These are phyloP conservation scores for Talaromyces stipitatus DNA, from an alignment of 495 filamentous ascomycete species.

Conservation along the genomic window DNA sequence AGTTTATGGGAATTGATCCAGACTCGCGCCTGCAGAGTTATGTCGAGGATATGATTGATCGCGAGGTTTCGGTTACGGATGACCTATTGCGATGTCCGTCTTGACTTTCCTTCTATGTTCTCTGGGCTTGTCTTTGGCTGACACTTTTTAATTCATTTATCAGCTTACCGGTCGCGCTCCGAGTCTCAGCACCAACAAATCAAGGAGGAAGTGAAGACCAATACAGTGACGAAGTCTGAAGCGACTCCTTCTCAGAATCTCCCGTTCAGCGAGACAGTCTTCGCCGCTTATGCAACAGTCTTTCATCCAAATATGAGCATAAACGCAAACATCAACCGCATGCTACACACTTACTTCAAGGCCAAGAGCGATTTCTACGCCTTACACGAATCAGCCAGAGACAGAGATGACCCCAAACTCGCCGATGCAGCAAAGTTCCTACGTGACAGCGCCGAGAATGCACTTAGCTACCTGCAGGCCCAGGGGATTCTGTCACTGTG, in stretches of 20 bases:
- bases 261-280: neutral
- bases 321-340: conserved; percentile 17
- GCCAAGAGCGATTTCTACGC: conserved; percentile 32
- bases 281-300: neutral
- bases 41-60: conserved; percentile 9
- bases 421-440: conserved; percentile 35
- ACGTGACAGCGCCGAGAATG: conserved; percentile 42
- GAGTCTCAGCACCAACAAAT: neutral
- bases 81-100: conserved; percentile 14
- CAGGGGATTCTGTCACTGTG: conserved; percentile 14
- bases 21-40: conserved; percentile 6
- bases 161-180: neutral
- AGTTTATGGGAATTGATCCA: conserved; percentile 28
- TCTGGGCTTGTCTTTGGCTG: neutral
- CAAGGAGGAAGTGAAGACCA: neutral
- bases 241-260: neutral
- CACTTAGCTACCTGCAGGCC: conserved; percentile 24
- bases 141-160: neutral
- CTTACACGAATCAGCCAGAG: conserved; percentile 7
- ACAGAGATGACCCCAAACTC: conserved; percentile 10
- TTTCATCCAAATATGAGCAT: neutral
- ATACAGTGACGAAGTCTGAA: neutral
- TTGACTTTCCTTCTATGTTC: neutral
- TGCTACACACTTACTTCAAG: conserved; percentile 26
- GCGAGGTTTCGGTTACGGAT: conserved; percentile 11